A percentile compares a stretch with the other conserved stretches of the same genome.
Evolutionary conservation across 2,329 filamentous ascomycete genomes (phyloP).

Genomic region (Xylaria polymorpha): DNA sequence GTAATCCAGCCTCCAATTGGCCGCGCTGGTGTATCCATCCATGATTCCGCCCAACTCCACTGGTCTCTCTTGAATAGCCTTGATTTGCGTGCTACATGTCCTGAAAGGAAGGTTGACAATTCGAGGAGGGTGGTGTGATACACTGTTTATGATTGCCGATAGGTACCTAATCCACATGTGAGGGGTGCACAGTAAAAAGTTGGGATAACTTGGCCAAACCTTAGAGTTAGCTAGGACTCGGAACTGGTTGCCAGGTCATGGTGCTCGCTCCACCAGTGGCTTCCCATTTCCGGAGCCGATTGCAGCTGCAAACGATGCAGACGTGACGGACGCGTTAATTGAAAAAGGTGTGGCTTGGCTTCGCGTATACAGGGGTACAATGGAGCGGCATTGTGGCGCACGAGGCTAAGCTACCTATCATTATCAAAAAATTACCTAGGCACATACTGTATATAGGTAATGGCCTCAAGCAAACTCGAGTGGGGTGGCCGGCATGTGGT

Average conservation of each 20-base stretch:
- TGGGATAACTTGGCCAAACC: background rate
- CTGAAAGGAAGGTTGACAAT: slow-evolving; percentile 7
- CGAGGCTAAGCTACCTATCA: too few relatives aligned
- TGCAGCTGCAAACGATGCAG: background rate
- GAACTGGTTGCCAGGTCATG: slow-evolving; percentile 28
- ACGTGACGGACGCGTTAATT: slow-evolving; percentile 47
- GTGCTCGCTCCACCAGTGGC: slow-evolving; percentile 22
- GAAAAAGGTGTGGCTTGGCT: slow-evolving; percentile 38
- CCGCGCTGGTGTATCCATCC: slow-evolving; percentile 38
- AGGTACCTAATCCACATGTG: background rate
- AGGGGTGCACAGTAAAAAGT: slow-evolving; percentile 13
- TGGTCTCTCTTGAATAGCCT: slow-evolving; percentile 20
- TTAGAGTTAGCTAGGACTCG: background rate
- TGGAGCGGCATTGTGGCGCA: slow-evolving; percentile 4
- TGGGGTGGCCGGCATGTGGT: slow-evolving; percentile 25
- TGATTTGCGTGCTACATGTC: slow-evolving; percentile 21
- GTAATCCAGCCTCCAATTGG: slow-evolving; percentile 42
- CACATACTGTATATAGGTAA: too few relatives aligned
- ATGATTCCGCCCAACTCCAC: slow-evolving; percentile 34
- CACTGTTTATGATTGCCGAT: background rate
- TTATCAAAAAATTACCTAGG: too few relatives aligned
- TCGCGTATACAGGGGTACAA: slow-evolving; percentile 23
- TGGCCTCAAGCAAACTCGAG: background rate
- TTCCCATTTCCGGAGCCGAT: slow-evolving; percentile 11
- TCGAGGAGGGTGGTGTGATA: background rate